Evolutionary conservation across 2,329 filamentous ascomycete genomes (phyloP).

Genomic region (Balansia obtecta): DNA sequence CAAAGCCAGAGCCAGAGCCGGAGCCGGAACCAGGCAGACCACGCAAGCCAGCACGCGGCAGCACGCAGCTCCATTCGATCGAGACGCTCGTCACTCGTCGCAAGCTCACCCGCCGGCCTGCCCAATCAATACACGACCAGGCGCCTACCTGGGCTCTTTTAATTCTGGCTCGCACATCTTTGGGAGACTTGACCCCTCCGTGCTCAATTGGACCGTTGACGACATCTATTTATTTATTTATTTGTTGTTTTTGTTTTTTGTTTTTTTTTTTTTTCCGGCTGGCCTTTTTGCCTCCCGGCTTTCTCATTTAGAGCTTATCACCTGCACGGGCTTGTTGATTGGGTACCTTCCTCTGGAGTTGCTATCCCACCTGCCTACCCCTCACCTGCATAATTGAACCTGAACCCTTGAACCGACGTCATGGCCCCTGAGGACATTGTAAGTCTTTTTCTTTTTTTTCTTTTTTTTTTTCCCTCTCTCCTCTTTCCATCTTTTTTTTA

Average conservation of each 20-base stretch:
- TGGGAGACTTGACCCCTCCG: not conserved
- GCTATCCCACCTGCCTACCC: not conserved
- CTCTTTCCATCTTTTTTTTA: not conserved
- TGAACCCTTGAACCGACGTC: conserved; percentile 2
- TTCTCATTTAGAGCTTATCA: not conserved
- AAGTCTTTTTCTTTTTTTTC: conserved; percentile 6
- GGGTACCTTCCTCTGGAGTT: not conserved
- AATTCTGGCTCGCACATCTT: not conserved
- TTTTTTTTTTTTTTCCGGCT: no score
- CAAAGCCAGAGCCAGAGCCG: not conserved
- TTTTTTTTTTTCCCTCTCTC: not conserved
- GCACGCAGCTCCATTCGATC: not conserved
- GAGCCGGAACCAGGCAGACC: no score
- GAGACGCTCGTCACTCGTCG: not conserved
- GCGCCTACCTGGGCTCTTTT: not conserved
- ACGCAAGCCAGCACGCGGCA: not conserved
- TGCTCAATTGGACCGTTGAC: not conserved
- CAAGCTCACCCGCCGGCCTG: not conserved
- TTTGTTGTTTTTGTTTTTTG: no score
- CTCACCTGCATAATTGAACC: not conserved
- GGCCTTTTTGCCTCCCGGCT: not conserved
- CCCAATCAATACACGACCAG: not conserved
- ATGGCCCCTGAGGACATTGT: conserved; percentile 24
- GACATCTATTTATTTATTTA: not conserved
- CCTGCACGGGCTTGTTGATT: not conserved